Evolutionary conservation across 441 rosid genomes (phyloP).

Genomic region (Populus hybrid): DNA sequence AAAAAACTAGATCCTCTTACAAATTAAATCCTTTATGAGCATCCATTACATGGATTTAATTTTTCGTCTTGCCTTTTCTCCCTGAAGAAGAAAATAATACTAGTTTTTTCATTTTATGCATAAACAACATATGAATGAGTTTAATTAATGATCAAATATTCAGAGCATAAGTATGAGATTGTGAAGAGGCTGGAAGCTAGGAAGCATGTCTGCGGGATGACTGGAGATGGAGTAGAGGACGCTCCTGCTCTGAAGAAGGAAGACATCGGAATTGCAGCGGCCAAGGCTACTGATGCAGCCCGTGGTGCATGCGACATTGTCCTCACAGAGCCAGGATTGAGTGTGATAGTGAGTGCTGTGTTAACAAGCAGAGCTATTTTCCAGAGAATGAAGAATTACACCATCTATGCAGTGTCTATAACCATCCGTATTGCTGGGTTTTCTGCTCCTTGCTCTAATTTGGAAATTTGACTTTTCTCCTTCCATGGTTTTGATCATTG

Average conservation of each 20-base stretch:
- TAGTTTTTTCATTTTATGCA: neutral
- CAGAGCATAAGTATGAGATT: no score
- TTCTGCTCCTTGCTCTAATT: constrained; percentile 80
- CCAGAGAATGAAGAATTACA: constrained; percentile 98
- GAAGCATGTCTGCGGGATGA: no score
- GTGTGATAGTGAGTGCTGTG: constrained; percentile 79
- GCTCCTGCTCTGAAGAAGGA: no score
- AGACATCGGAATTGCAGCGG: constrained; percentile 47
- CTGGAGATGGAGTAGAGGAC: no score
- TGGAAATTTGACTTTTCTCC: constrained; percentile 67
- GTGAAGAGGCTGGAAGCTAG: no score
- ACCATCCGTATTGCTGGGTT: constrained; percentile 91
- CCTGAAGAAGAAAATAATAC: neutral
- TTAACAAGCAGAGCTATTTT: constrained; percentile 87
- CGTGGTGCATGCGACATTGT: constrained; percentile 88
- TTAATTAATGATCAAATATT: constrained; percentile 7
- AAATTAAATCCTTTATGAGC: no score
- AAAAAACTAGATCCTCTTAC: no score
- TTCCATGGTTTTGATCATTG: constrained; percentile 89
- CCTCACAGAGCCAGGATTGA: constrained; percentile 82
- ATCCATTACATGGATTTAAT: neutral
- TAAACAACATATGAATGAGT: neutral
- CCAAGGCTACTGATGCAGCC: constrained; percentile 90
- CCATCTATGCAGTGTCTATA: constrained; percentile 90
- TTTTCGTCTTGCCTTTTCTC: neutral